Evolutionary conservation across 305 asterid species (phyloP), one percentile per base, ranked within the genome.

Genomic region (Stenogyne calaminthoides): DNA sequence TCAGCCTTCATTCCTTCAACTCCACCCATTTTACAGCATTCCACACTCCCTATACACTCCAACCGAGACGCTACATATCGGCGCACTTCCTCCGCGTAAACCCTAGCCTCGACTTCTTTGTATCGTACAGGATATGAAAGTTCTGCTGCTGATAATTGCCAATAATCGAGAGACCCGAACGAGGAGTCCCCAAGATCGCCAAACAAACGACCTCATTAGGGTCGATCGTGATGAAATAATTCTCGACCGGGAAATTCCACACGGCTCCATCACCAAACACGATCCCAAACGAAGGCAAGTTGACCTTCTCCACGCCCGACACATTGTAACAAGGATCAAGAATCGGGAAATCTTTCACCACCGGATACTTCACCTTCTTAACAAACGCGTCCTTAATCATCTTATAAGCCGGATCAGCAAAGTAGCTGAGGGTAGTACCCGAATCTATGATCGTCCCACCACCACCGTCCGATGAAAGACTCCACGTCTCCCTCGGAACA

Each of bases 101-200:
- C 12, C 99, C 99, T 1, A 94, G 89, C 82, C 99, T 91, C 19
- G 97, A 90, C 64, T 76, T 70, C 64, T 85, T 87, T 0, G 89
- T 85, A 66, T 94, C 99, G 62, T 91, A 94, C 74, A 90, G 16
- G 15, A 94, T 84, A 29, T 90, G 98, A 52, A 94, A 94, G 74
- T 94, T 91, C 82, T 94, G 99, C 80, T 94, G 99, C 56, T 94
- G 99, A n/a, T 90, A 94, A 51, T 94, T 94, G 3, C 99, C 99
- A 20, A 94, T 88, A 10, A 94, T 94, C 0, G 99, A 91, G 18
- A 94, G 34, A 15, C 84, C 86, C 14, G 93, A 83, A 1, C 80
- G 76, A 8, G 97, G 90, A 37, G 97, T 91, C 42, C 98, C 99
- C 61, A 94, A 27, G 9, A 94, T 88, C 1, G 97, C 99, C 82